Conservation (phyloP, 805 yeast genomes). For the Alloascoidea hylecoeti region DNA sequence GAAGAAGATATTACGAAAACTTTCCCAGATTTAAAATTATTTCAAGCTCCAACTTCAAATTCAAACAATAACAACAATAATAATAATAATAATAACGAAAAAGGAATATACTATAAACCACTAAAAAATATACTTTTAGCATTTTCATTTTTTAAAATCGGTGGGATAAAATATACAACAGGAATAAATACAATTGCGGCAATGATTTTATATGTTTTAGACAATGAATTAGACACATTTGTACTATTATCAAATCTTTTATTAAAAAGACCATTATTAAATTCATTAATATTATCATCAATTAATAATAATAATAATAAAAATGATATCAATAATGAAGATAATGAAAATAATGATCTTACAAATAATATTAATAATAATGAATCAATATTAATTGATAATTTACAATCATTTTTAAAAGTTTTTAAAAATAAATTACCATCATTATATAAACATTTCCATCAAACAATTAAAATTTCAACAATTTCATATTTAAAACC, state of each 20-base stretch:
- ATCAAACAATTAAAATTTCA: constrained; percentile 20
- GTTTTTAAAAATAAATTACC: constrained; percentile 1
- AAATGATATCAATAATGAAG: constrained; percentile 22
- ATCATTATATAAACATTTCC: not conserved
- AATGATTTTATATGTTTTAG: constrained; percentile 22
- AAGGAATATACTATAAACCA: constrained; percentile 10
- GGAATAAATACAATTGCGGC: constrained; percentile 27
- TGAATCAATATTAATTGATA: constrained; percentile 31
- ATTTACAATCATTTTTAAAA: constrained; percentile 34
- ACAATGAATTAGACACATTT: constrained; percentile 22
- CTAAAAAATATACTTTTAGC: constrained; percentile 21
- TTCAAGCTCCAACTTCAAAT: constrained; percentile 15
- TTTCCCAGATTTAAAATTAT: constrained; percentile 23
- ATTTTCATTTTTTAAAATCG: constrained; percentile 12
- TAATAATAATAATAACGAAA: not conserved
- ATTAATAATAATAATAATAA: constrained; percentile 15
- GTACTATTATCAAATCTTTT: constrained; percentile 24
- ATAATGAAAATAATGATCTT: constrained; percentile 16
- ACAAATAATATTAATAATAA: constrained; percentile 22
- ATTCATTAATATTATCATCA: constrained; percentile 18
- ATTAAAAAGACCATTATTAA: constrained; percentile 19
- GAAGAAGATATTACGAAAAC: constrained; percentile 13
- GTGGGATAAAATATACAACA: constrained; percentile 18
- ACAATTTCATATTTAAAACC: constrained; percentile 29
- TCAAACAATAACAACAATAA: not conserved